Evolutionary conservation across 768 basidiomycete genomes (phyloP), one percentile per base, ranked within the genome.

Genomic region (Rhizopogon roseolus): DNA sequence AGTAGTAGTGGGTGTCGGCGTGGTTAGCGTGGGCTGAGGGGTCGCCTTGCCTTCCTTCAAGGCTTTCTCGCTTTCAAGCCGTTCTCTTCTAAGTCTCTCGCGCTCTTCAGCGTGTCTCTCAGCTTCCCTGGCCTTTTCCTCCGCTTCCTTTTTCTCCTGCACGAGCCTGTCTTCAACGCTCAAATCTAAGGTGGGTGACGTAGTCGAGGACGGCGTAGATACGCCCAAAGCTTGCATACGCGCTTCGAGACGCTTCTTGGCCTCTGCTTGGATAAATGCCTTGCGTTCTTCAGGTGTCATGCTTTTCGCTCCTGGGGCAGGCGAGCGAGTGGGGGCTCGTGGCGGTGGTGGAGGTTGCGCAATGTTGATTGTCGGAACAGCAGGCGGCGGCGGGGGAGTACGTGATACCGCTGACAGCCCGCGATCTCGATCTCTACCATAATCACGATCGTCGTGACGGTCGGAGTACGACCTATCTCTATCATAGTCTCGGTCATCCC

Each of bases 111-210:
- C 87, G 60, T 89, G 85, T 57, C 78, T 79, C 67, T 97, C 94
- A 0, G 93, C 94, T 45, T 78, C 73, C 53, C 76, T 79, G 0
- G 81, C 82, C 67, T 90, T 92, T 66, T 92, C 90, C 58, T 93
- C 94, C 0, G 95, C 95, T 65, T 97, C 96, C 64, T 81, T 85
- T 75, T 88, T 90, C 64, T 98, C 96, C 60, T 84, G 77, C 37
- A 81, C 85, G 5, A 98, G 78, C 9, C 95, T 76, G 59, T 94
- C 90, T 64, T 93, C 89, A 3, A 97, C 92, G 50, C 77, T 80
- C 6, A 81, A 85, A 66, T 97, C 95, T 9, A 94, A 74, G 11
- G 76, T 69, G 6, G 82, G 66, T 28, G 80, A 70, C 5, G 58
- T 28, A 6, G 50, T 34, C 6, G 76, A 61, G 0, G 72, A 40